These are phyloP conservation scores for Gossypium anomalum DNA, from an alignment of 345 rosid species.

Conservation along the genomic window DNA sequence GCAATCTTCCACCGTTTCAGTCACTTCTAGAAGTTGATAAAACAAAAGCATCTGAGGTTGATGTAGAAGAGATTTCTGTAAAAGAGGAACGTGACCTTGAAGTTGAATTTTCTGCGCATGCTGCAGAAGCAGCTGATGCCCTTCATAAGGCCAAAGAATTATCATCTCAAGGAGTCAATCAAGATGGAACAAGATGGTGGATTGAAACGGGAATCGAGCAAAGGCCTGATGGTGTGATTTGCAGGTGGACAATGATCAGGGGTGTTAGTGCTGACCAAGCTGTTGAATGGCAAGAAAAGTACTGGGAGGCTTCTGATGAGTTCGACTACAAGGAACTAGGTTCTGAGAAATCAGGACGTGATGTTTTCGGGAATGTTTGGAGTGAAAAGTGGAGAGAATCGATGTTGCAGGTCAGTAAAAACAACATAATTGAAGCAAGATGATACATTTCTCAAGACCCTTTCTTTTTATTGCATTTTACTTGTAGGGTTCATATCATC, in stretches of 20 bases:
- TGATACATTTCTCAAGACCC: not conserved
- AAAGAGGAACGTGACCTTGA: conserved; percentile 46
- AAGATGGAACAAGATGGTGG: conserved; percentile 85
- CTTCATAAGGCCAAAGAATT: conserved; percentile 47
- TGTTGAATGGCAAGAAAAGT: conserved; percentile 94
- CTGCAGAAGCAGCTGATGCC: conserved; percentile 77
- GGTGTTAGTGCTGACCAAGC: conserved; percentile 74
- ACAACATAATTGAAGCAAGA: not conserved
- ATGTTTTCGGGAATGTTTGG: conserved; percentile 81
- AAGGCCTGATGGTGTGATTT: conserved; percentile 75
- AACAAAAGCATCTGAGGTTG: conserved; percentile 28
- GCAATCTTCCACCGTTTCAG: conserved; percentile 64
- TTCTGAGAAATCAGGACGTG: conserved; percentile 92
- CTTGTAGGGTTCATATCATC: not conserved
- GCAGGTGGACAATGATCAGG: conserved; percentile 88
- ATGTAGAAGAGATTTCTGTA: conserved; percentile 25
- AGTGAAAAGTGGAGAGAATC: conserved; percentile 89
- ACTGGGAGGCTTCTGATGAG: conserved; percentile 95
- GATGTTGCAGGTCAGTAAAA: conserved; percentile 40
- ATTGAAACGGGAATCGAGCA: conserved; percentile 70
- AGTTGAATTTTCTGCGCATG: conserved; percentile 47
- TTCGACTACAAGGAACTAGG: conserved; percentile 91
- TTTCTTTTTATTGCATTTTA: not conserved
- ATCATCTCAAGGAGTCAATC: conserved; percentile 42
- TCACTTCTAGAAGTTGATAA: conserved; percentile 52